phyloP scores from a whole-genome alignment of 2,329 filamentous ascomycete genomes.

The Fusarium sp. region DNA sequence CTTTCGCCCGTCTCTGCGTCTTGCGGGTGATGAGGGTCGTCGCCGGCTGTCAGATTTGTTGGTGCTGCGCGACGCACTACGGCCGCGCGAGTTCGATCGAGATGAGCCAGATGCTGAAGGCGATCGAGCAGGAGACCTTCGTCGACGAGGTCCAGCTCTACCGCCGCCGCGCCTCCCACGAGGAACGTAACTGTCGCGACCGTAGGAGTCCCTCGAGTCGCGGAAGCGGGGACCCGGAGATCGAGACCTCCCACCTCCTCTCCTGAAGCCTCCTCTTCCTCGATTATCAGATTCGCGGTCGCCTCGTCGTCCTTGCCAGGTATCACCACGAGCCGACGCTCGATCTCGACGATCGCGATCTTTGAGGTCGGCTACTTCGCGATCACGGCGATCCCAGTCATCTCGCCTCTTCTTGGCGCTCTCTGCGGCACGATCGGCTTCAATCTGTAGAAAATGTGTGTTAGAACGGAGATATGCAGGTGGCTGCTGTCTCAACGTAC shows the following conservation, averaged over 20 bases:
- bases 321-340: slow-evolving; percentile 64
- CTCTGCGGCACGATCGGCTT: slow-evolving; percentile 85
- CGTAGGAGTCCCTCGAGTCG: slow-evolving; percentile 57
- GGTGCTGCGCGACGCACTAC: slow-evolving; percentile 47
- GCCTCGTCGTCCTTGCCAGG: slow-evolving; percentile 65
- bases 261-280: slow-evolving; percentile 59
- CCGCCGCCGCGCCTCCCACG: slow-evolving; percentile 56
- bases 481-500: slow-evolving; percentile 57
- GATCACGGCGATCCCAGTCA: slow-evolving; percentile 77
- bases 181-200: slow-evolving; percentile 67
- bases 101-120: slow-evolving; percentile 48
- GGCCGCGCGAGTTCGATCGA: slow-evolving; percentile 51
- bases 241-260: slow-evolving; percentile 59
- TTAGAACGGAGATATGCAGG: slow-evolving; percentile 7
- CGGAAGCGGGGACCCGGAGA: slow-evolving; percentile 61
- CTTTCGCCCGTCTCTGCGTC: slow-evolving; percentile 51
- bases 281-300: slow-evolving; percentile 61
- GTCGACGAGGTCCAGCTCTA: slow-evolving; percentile 56
- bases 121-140: slow-evolving; percentile 48
- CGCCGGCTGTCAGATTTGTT: slow-evolving; percentile 49
- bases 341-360: slow-evolving; percentile 71
- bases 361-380: slow-evolving; percentile 75
- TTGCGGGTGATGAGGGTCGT: slow-evolving; percentile 50
- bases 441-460: slow-evolving; percentile 66
- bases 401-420: slow-evolving; percentile 78